Evolutionary conservation across 495 filamentous ascomycete genomes (phyloP).

Genomic region (Xylaria nigripes): DNA sequence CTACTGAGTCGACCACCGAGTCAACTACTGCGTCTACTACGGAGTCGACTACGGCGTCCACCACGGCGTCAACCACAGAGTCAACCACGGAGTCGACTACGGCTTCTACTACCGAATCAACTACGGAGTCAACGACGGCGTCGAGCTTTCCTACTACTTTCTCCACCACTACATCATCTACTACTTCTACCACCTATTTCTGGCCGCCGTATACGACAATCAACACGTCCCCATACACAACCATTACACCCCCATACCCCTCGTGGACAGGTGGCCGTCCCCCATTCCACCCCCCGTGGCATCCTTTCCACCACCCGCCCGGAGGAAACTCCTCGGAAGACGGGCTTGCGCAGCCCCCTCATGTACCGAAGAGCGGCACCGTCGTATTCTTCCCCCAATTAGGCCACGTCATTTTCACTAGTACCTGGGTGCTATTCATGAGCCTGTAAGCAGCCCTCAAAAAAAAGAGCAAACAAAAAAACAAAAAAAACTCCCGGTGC

Average conservation of each 20-base stretch:
- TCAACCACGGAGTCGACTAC: background rate
- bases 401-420: background rate
- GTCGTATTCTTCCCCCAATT: background rate
- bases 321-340: background rate
- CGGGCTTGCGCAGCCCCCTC: background rate
- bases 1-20: background rate
- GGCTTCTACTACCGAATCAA: background rate
- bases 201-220: too few species aligned
- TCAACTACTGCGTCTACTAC: background rate
- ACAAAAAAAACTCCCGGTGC: too few species aligned
- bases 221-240: background rate
- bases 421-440: background rate
- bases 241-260: background rate
- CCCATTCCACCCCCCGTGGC: background rate
- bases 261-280: background rate
- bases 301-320: background rate
- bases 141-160: background rate
- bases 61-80: background rate
- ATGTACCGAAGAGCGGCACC: background rate
- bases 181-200: background rate
- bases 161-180: background rate
- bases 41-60: background rate
- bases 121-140: background rate
- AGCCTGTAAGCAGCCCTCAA: background rate
- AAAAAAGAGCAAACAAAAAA: too few species aligned